Evolutionary conservation across 352 stramenopile species (phyloP).

Genomic region (Achlya hypogyna): DNA sequence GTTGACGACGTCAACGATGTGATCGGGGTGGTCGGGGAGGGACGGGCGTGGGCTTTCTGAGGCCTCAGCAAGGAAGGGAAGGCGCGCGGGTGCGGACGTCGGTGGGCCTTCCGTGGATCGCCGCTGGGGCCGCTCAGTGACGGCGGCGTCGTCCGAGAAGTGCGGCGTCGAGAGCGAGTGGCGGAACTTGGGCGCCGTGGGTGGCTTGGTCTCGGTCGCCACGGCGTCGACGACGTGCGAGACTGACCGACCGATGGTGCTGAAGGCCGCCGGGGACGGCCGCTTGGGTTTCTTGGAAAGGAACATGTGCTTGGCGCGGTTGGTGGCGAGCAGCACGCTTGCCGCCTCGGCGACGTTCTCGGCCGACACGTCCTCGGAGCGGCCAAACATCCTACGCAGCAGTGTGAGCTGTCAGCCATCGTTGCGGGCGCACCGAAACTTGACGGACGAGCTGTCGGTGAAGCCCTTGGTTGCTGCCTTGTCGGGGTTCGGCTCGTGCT

Average conservation of each 20-base stretch:
- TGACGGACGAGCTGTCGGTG: not conserved
- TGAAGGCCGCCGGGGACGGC: not conserved
- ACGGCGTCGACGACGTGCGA: not conserved
- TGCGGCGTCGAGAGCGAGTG: not conserved
- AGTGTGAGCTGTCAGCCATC: not conserved
- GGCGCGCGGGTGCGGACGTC: not conserved
- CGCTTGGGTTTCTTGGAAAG: not conserved
- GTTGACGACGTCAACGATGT: not conserved
- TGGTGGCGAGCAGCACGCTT: constrained; percentile 31
- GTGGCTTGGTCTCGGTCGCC: not conserved
- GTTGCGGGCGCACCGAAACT: not conserved
- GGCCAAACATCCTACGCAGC: constrained; percentile 35
- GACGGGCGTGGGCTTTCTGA: too few relatives aligned
- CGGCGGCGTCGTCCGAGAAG: not conserved
- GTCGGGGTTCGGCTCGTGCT: constrained; percentile 33
- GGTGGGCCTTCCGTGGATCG: not conserved
- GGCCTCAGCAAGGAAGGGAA: not conserved
- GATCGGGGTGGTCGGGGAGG: not conserved
- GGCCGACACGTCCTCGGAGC: constrained; percentile 50
- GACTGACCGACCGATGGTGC: not conserved
- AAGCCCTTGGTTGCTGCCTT: constrained; percentile 33
- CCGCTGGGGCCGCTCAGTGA: not conserved
- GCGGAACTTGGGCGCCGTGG: not conserved
- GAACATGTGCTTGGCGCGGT: constrained; percentile 53
- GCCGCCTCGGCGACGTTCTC: constrained; percentile 49